A percentile compares a stretch with the other conserved stretches of the same genome.
These are phyloP conservation scores for Debaryomyces psychrophilus DNA, from an alignment of 1,139 yeast species.

Conservation along the genomic window DNA sequence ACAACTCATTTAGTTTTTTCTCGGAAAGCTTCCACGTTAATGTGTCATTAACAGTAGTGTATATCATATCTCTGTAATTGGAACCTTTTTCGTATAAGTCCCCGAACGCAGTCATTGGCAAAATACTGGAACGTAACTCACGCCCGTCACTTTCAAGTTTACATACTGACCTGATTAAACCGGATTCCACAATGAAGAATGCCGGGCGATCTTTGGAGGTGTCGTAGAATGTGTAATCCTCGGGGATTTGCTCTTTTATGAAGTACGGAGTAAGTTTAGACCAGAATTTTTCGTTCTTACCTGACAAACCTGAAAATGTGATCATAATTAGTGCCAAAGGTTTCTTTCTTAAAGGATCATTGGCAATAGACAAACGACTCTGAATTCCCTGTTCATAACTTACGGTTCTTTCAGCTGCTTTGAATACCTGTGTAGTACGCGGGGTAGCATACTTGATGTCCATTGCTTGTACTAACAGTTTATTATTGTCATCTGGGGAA, in stretches of 20 bases:
- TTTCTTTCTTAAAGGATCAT: slow-evolving; percentile 46
- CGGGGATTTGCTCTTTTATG: slow-evolving; percentile 50
- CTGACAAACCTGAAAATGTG: slow-evolving; percentile 68
- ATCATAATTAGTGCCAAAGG: slow-evolving; percentile 73
- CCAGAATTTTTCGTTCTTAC: slow-evolving; percentile 70
- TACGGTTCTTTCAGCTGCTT: slow-evolving; percentile 63
- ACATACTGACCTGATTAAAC: slow-evolving; percentile 68
- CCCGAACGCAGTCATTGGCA: slow-evolving; percentile 93
- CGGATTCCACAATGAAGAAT: slow-evolving; percentile 78
- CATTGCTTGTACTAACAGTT: slow-evolving; percentile 19
- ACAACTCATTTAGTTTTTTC: slow-evolving; percentile 46
- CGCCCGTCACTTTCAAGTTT: slow-evolving; percentile 56
- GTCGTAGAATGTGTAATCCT: slow-evolving; percentile 54
- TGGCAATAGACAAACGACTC: slow-evolving; percentile 29
- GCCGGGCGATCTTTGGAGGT: slow-evolving; percentile 43
- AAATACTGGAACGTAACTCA: slow-evolving; percentile 70
- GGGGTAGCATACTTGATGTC: slow-evolving; percentile 55
- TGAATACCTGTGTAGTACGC: slow-evolving; percentile 59
- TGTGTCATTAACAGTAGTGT: slow-evolving; percentile 56
- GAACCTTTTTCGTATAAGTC: slow-evolving; percentile 49
- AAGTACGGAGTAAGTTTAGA: slow-evolving; percentile 54
- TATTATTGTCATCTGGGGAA: slow-evolving; percentile 8
- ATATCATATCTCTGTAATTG: slow-evolving; percentile 44
- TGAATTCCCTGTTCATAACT: slow-evolving; percentile 43
- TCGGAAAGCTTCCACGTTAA: slow-evolving; percentile 73